A percentile compares a stretch with the other conserved stretches of the same genome.
These are phyloP conservation scores for Grosmannia serpens DNA, from an alignment of 2,329 filamentous ascomycete species.

Conservation along the genomic window DNA sequence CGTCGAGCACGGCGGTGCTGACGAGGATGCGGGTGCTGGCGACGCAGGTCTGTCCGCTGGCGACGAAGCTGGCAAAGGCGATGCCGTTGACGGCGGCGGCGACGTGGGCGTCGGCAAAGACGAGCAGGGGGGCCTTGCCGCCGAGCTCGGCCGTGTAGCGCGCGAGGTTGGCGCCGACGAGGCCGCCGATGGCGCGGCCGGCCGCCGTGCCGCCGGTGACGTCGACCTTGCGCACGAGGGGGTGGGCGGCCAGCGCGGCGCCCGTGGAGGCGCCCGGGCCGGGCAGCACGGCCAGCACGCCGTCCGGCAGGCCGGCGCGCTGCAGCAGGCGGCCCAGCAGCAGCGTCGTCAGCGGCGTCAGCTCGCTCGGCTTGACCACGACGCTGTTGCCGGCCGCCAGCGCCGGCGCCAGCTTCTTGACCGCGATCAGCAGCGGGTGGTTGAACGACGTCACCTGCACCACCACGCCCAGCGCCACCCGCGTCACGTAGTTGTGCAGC, in stretches of 20 bases:
- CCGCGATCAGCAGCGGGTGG: constrained; percentile 44
- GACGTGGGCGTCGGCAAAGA: constrained; percentile 54
- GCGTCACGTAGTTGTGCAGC: constrained; percentile 44
- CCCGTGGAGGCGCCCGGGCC: constrained; percentile 43
- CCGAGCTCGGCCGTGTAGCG: constrained; percentile 61
- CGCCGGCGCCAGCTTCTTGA: constrained; percentile 50
- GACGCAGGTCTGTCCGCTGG: constrained; percentile 48
- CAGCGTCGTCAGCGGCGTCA: constrained; percentile 50
- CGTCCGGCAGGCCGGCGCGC: constrained; percentile 57
- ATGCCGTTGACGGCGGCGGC: constrained; percentile 58
- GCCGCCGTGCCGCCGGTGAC: constrained; percentile 67
- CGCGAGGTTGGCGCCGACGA: constrained; percentile 55
- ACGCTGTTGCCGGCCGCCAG: constrained; percentile 48
- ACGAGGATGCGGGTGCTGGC: constrained; percentile 67
- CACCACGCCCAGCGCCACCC: constrained; percentile 46
- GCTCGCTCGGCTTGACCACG: constrained; percentile 51
- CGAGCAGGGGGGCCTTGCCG: constrained; percentile 58
- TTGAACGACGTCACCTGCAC: constrained; percentile 48
- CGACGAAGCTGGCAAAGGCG: constrained; percentile 46
- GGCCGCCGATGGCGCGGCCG: constrained; percentile 54
- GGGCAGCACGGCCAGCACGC: constrained; percentile 53
- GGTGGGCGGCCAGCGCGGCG: constrained; percentile 39
- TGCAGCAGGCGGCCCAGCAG: constrained; percentile 47
- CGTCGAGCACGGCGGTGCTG: constrained; percentile 52
- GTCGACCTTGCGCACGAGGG: constrained; percentile 52